Evolutionary conservation across 1,284 basidiomycete genomes (phyloP).

Genomic region (Kwoniella shivajii): DNA sequence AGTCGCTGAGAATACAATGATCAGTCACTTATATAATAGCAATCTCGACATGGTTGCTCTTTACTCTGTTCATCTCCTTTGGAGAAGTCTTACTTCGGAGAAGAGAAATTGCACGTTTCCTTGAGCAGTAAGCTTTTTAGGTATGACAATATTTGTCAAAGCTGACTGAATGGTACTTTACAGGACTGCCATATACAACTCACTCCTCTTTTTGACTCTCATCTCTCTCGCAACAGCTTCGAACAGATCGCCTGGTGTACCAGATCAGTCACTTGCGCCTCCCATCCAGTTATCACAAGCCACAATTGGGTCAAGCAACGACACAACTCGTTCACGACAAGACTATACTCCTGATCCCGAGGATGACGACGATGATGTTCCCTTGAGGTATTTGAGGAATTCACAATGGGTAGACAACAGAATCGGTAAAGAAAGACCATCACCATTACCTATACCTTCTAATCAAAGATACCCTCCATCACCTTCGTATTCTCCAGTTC

Average conservation of each 20-base stretch:
- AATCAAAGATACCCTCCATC: background rate
- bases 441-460: conserved; percentile 25
- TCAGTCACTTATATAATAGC: conserved; percentile 34
- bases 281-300: background rate
- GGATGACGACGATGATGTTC: conserved; percentile 36
- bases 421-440: conserved; percentile 29
- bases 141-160: background rate
- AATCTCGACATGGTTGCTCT: conserved; percentile 30
- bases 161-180: background rate
- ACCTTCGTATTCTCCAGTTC: background rate
- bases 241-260: conserved; percentile 25
- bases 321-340: background rate
- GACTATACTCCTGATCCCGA: background rate
- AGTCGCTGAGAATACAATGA: background rate
- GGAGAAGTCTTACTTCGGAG: conserved; percentile 30
- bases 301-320: background rate
- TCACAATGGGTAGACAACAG: conserved; percentile 28
- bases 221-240: conserved; percentile 30
- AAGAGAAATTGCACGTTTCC: conserved; percentile 29
- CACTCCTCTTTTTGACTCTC: conserved; percentile 30
- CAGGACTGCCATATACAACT: conserved; percentile 33
- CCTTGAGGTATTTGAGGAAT: conserved; percentile 32
- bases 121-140: conserved; percentile 30
- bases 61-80: conserved; percentile 31
- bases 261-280: conserved; percentile 37